Evolutionary conservation across 805 yeast species (phyloP).

Genomic region (Ogataea populi-albae): DNA sequence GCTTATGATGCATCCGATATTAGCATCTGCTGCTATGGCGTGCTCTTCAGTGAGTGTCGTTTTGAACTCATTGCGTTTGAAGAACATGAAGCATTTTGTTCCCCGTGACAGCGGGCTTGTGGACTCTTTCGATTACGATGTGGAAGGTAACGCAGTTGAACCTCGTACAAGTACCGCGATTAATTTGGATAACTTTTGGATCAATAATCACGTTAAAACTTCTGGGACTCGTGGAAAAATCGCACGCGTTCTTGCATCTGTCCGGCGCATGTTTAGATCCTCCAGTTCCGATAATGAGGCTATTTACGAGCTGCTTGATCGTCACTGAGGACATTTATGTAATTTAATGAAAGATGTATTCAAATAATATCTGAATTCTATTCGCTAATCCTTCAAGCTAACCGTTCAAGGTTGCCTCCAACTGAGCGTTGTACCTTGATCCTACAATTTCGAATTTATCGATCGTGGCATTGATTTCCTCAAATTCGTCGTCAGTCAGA

Average conservation of each 20-base stretch:
- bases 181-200: not conserved
- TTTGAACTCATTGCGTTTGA: conserved; percentile 68
- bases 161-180: not conserved
- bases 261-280: not conserved
- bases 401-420: not conserved
- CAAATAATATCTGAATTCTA: no score
- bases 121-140: conserved; percentile 8
- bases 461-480: conserved; percentile 47
- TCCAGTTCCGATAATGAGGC: no score
- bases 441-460: conserved; percentile 50
- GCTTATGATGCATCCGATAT: conserved; percentile 75
- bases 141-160: conserved; percentile 12
- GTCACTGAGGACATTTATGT: not conserved
- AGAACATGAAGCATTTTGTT: conserved; percentile 48
- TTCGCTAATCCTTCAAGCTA: not conserved
- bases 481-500: conserved; percentile 57
- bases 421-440: conserved; percentile 21
- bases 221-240: not conserved
- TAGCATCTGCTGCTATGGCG: conserved; percentile 93
- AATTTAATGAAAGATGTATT: no score
- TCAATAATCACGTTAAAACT: not conserved
- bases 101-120: conserved; percentile 3
- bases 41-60: conserved; percentile 89
- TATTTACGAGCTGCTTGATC: conserved; percentile 2
- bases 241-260: not conserved